Base-by-base conservation (phyloP, 2,329 filamentous ascomycete species). In the Colletotrichum musae region DNA sequence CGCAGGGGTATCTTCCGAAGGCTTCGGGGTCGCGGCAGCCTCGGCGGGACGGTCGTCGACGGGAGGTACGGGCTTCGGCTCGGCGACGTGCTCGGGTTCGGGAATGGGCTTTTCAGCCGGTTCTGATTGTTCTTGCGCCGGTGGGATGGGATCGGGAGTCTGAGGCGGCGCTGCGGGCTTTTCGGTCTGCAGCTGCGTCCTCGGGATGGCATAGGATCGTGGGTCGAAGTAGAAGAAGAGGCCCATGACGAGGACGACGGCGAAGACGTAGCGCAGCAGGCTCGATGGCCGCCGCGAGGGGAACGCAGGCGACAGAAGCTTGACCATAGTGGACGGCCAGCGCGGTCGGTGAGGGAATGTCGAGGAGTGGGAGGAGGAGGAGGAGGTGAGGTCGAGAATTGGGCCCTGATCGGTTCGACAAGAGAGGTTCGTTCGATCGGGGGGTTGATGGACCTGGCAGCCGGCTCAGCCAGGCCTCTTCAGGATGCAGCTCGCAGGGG, bases 181-280 rank as follows among this genome's bases (percentile, higher is more conserved):
- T 16, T 70, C 63, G 5, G 62, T 39, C 2, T 58, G 39, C 2
- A 58, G 39, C 21, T 48, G 51, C 6, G 68, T 57, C 41, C 45
- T 13, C 5, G 73, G 43, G 65, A 62, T 12, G 62, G 52, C 45
- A 51, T 60, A n/a, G 60, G 64, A 50, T 28, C 67, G 50, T 70
- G 61, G 66, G 64, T 71, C 57, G 71, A 72, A 39, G 74, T 80
- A 80, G 68, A 78, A 80, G 65, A 80, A 71, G 13, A 80, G 66
- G 28, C 70, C 72, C 58, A 80, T 56, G 64, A 91, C 67, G 70
- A 93, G 89, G 6, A 91, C 92, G 21, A 87, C 80, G 39, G 85
- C 79, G 2, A 93, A 84, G 73, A 92, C 92, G 75, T 87, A 87
- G 61, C 91, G 85, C 64, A 93, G 89, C 60, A 85, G 82, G 63